phyloP scores from a whole-genome alignment of 345 rosid species.

The Citrus inodora region DNA sequence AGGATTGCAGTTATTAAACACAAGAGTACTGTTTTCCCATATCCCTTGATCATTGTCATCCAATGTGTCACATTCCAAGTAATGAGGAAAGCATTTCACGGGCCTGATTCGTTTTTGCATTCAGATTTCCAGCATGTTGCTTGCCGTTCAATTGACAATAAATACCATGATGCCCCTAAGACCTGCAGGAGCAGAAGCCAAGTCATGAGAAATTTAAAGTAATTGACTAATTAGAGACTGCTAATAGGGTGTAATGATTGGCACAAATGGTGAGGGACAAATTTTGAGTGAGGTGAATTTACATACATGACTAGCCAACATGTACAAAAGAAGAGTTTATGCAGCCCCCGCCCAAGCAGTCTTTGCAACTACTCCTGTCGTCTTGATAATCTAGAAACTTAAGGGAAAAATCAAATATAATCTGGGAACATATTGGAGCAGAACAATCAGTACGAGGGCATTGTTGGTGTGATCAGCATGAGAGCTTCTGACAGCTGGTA shows the following conservation, averaged over 20 bases:
- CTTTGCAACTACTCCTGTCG: constrained; percentile 74
- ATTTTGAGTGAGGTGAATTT: neutral
- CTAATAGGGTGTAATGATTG: neutral
- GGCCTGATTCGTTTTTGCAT: constrained; percentile 43
- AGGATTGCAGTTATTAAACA: constrained; percentile 60
- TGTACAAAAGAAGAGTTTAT: constrained; percentile 70
- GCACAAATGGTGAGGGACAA: neutral
- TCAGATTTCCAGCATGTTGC: constrained; percentile 77
- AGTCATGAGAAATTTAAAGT: neutral
- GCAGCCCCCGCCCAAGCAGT: constrained; percentile 99
- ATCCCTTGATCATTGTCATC: constrained; percentile 22
- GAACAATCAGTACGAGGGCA: constrained; percentile 71
- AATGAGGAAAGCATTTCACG: constrained; percentile 40
- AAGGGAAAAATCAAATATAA: constrained; percentile 73
- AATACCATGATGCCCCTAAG: constrained; percentile 84
- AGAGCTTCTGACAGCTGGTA: constrained; percentile 62
- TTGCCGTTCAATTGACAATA: constrained; percentile 70
- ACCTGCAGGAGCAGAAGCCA: constrained; percentile 41
- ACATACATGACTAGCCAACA: constrained; percentile 93
- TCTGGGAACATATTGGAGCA: constrained; percentile 75
- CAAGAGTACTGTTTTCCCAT: constrained; percentile 58
- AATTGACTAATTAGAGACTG: neutral
- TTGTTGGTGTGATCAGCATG: constrained; percentile 67
- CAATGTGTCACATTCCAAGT: constrained; percentile 54
- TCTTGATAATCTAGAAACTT: constrained; percentile 62